A percentile compares a stretch with the other conserved stretches of the same genome.
phyloP scores from a whole-genome alignment of 139 green algal genomes.

The Volvox reticuliferus region DNA sequence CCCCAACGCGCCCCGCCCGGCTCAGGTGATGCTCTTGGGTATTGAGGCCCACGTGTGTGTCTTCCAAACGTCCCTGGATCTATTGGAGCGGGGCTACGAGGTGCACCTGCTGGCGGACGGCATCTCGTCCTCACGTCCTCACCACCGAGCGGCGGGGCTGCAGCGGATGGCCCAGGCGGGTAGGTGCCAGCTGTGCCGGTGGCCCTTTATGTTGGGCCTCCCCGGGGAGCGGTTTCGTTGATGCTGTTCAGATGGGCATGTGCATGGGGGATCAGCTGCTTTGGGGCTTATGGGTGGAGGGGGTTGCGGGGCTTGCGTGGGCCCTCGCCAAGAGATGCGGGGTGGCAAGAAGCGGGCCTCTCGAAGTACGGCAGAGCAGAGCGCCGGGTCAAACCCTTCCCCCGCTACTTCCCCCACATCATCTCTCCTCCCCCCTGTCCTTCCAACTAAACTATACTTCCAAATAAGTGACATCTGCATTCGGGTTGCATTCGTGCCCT shows the following conservation, averaged over 20 bases:
- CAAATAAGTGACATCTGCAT: too few species aligned
- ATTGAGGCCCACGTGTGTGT: constrained; percentile 96
- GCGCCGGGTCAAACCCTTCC: too few species aligned
- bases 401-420: too few species aligned
- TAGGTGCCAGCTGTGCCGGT: background rate
- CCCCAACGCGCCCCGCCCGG: background rate
- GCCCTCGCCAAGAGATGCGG: background rate
- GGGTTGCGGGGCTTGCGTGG: background rate
- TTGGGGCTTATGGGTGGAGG: background rate
- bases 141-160: constrained; percentile 79
- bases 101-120: constrained; percentile 89
- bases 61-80: constrained; percentile 83
- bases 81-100: constrained; percentile 76
- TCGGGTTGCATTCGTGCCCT: too few species aligned
- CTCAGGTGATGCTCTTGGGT: constrained; percentile 75
- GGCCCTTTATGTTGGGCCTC: too few species aligned
- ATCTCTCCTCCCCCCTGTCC: too few species aligned
- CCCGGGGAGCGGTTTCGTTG: too few species aligned
- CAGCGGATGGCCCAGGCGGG: constrained; percentile 63
- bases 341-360: background rate
- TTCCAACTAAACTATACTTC: too few species aligned
- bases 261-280: background rate
- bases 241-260: background rate
- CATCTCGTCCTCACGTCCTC: constrained; percentile 73
- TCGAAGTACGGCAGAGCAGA: background rate